These are phyloP conservation scores for Chernovozyma sophiae-reginae DNA, from an alignment of 1,139 yeast genomes.

Conservation along the genomic window DNA sequence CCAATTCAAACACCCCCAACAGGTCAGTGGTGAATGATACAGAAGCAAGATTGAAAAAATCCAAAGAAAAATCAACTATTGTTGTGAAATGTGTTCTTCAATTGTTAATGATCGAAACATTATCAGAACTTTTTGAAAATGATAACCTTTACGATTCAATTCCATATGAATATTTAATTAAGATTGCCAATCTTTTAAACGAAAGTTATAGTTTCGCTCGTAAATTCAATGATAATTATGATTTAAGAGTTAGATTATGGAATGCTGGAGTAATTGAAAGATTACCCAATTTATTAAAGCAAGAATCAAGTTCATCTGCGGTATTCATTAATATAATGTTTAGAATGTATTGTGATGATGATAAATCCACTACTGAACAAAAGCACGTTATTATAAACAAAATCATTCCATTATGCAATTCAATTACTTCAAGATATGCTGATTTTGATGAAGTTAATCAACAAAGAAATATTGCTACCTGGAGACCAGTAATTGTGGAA, in stretches of 20 bases:
- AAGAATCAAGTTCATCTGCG: constrained; percentile 87
- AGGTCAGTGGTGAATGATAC: constrained; percentile 17
- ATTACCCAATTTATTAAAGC: constrained; percentile 85
- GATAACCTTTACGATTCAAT: constrained; percentile 65
- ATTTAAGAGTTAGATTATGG: constrained; percentile 80
- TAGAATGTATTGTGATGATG: constrained; percentile 72
- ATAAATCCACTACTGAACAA: constrained; percentile 32
- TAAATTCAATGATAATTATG: constrained; percentile 84
- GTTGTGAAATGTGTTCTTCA: constrained; percentile 93
- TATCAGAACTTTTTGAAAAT: constrained; percentile 73
- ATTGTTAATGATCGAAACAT: constrained; percentile 79
- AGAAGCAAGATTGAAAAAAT: constrained; percentile 23
- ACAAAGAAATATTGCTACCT: constrained; percentile 74
- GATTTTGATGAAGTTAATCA: constrained; percentile 71
- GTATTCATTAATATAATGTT: constrained; percentile 80
- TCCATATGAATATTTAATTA: constrained; percentile 60
- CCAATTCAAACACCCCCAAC: too few species aligned
- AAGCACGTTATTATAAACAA: constrained; percentile 45
- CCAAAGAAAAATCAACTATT: constrained; percentile 66
- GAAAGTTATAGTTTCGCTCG: constrained; percentile 79
- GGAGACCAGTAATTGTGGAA: constrained; percentile 91
- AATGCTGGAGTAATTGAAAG: constrained; percentile 91
- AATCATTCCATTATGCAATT: constrained; percentile 68
- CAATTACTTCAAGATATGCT: constrained; percentile 66
- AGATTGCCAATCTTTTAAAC: constrained; percentile 56